These are phyloP conservation scores for Didymella sp. DNA, from an alignment of 2,329 filamentous ascomycete genomes.

Conservation along the genomic window DNA sequence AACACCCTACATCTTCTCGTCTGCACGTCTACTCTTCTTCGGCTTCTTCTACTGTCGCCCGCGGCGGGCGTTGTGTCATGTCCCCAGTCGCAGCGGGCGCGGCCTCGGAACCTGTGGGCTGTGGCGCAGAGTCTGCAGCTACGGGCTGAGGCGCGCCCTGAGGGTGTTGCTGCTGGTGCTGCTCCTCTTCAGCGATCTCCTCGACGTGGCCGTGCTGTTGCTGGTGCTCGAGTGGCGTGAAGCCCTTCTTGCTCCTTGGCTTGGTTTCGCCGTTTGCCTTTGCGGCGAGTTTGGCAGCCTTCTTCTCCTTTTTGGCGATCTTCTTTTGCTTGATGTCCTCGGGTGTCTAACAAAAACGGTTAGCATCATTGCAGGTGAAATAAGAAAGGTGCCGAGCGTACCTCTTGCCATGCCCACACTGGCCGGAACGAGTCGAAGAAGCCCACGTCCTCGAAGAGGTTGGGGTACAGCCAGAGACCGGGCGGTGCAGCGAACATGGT, in stretches of 20 bases:
- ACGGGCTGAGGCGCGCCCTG: constrained; percentile 8
- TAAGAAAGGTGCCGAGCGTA: no score
- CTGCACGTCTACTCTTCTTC: constrained; percentile 44
- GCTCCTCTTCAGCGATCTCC: constrained; percentile 4
- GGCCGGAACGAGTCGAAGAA: constrained; percentile 98
- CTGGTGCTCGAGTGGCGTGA: constrained; percentile 33
- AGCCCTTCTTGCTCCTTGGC: constrained; percentile 45
- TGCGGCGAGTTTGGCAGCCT: constrained; percentile 42
- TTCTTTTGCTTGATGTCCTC: constrained; percentile 57
- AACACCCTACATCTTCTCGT: constrained; percentile 9
- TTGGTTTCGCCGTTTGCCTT: constrained; percentile 41
- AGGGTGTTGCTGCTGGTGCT: constrained; percentile 8
- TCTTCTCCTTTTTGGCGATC: constrained; percentile 50
- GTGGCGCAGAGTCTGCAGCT: constrained; percentile 35
- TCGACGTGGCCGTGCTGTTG: constrained; percentile 17
- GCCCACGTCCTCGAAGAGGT: constrained; percentile 97
- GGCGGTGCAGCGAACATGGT: constrained; percentile 86
- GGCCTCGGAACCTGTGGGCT: constrained; percentile 40
- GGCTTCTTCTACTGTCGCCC: constrained; percentile 49
- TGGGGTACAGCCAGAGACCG: constrained; percentile 97
- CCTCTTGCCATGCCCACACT: constrained; percentile 98
- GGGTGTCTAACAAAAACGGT: constrained; percentile 38
- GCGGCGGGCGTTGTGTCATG: constrained; percentile 38
- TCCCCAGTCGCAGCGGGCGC: constrained; percentile 22
- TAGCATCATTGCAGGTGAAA: no score